phyloP scores from a whole-genome alignment of 1,284 basidiomycete species.

The Puccinia triticina region DNA sequence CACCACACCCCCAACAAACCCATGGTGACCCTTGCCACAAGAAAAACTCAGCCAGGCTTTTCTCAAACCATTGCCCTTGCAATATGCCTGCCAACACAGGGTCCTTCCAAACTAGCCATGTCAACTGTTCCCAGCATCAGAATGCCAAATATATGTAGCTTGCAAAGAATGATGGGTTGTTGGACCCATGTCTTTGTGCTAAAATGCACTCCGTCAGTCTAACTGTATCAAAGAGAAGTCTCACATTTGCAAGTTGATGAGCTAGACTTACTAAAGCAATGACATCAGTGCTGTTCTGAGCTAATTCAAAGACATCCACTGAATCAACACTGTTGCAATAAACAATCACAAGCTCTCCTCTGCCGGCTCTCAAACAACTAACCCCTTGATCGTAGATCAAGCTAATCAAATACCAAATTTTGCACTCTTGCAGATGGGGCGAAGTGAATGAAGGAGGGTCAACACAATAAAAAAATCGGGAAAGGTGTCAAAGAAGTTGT shows the following conservation, averaged over 20 bases:
- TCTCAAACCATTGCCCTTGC: no score
- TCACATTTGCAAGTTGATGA: no score
- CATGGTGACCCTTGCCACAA: no score
- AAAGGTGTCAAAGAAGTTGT: slow-evolving; percentile 24
- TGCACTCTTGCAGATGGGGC: background rate
- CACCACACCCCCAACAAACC: no score
- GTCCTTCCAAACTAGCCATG: no score
- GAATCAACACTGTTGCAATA: slow-evolving; percentile 49
- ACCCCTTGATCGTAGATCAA: slow-evolving; percentile 17
- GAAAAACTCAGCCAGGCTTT: no score
- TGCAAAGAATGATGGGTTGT: slow-evolving; percentile 30
- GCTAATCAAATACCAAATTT: background rate
- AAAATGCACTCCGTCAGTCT: background rate
- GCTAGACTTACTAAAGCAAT: slow-evolving; percentile 17
- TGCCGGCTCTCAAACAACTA: background rate
- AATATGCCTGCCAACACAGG: no score
- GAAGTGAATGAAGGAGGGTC: background rate
- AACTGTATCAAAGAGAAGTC: background rate
- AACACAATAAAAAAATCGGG: slow-evolving; percentile 1
- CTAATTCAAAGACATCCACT: slow-evolving; percentile 25
- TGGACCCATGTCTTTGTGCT: slow-evolving; percentile 45
- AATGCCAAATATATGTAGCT: no score
- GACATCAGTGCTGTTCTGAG: slow-evolving; percentile 9
- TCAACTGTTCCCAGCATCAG: no score
- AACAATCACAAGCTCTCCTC: slow-evolving; percentile 27